Evolutionary conservation across 1,284 basidiomycete genomes (phyloP).

Genomic region (Exobasidium cylindrosporum): DNA sequence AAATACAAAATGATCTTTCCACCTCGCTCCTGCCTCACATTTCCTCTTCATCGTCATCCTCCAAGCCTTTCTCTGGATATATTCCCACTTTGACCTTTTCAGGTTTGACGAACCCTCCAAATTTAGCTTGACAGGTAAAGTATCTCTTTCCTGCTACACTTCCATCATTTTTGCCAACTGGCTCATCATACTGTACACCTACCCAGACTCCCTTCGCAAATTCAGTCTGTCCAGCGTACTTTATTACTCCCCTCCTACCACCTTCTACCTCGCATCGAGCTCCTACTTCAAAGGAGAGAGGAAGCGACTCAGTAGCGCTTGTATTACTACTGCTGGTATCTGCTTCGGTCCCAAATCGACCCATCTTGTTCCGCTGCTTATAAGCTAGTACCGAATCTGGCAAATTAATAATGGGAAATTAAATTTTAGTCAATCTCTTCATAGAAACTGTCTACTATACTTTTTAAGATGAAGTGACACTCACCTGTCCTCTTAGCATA

Average conservation of each 20-base stretch:
- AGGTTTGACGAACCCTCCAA: constrained; percentile 82
- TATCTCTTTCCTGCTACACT: constrained; percentile 81
- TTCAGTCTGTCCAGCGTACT: constrained; percentile 75
- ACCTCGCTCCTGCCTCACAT: no score
- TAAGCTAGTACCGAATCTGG: constrained; percentile 85
- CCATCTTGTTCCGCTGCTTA: constrained; percentile 83
- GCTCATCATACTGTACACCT: constrained; percentile 93
- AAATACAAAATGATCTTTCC: no score
- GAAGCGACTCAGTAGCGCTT: constrained; percentile 13
- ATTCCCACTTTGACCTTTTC: constrained; percentile 81
- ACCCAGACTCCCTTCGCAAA: constrained; percentile 75
- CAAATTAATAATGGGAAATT: not conserved
- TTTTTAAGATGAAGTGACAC: constrained; percentile 24
- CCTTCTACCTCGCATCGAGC: constrained; percentile 76
- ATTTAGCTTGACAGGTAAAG: constrained; percentile 72
- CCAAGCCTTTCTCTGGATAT: constrained; percentile 72
- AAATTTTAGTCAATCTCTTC: no score
- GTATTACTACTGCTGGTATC: constrained; percentile 14
- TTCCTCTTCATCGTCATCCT: constrained; percentile 69
- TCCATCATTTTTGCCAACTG: constrained; percentile 91
- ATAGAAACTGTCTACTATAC: no score
- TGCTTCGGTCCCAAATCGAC: constrained; percentile 68
- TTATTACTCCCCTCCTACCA: constrained; percentile 72
- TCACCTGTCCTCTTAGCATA: constrained; percentile 76
- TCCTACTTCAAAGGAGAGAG: constrained; percentile 63